These are phyloP conservation scores for Naganishia randhawae DNA, from an alignment of 768 basidiomycete genomes.

Conservation along the genomic window DNA sequence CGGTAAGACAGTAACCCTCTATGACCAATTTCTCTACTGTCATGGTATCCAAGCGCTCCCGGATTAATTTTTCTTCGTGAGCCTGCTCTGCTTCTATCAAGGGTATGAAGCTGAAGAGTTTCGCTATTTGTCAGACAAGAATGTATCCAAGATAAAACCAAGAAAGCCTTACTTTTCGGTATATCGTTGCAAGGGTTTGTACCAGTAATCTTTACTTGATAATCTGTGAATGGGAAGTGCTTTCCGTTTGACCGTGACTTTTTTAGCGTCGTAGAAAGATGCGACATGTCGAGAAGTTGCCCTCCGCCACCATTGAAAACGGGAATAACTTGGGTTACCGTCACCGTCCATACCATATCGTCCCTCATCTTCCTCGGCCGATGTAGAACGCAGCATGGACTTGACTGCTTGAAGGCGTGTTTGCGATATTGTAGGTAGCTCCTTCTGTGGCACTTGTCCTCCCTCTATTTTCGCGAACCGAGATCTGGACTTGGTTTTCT, in stretches of 20 bases:
- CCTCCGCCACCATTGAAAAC: constrained; percentile 20
- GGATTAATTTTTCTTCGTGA: constrained; percentile 2
- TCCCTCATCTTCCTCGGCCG: neutral
- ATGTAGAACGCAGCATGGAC: neutral
- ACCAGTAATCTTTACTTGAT: constrained; percentile 4
- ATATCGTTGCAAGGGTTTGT: constrained; percentile 7
- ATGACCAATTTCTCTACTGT: constrained; percentile 7
- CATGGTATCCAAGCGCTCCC: neutral
- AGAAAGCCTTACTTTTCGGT: constrained; percentile 16
- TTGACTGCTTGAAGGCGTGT: neutral
- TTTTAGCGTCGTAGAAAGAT: neutral
- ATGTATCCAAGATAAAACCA: neutral
- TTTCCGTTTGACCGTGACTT: neutral
- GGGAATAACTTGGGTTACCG: neutral
- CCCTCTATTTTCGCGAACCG: neutral
- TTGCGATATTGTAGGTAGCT: neutral
- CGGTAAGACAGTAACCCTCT: constrained; percentile 24
- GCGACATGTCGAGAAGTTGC: constrained; percentile 4
- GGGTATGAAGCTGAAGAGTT: neutral
- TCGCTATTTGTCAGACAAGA: neutral
- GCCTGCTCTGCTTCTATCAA: constrained; percentile 16
- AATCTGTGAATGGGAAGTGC: neutral
- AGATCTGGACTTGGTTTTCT: neutral
- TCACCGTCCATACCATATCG: neutral
- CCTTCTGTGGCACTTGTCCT: too few species aligned